These are phyloP conservation scores for Moricandia arvensis DNA, from an alignment of 345 rosid species.

Conservation along the genomic window DNA sequence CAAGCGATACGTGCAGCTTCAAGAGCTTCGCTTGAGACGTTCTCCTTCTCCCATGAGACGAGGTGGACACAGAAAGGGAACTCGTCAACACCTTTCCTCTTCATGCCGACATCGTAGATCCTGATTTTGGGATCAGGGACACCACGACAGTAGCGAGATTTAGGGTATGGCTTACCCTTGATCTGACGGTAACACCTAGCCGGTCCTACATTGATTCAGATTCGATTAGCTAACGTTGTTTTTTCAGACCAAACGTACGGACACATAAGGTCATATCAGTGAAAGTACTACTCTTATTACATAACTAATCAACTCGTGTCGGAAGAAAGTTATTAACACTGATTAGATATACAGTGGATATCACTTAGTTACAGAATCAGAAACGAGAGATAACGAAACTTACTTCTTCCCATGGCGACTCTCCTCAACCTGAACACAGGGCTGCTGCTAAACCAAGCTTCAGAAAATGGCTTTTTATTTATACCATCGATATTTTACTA, in stretches of 20 bases:
- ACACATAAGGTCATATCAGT: background rate
- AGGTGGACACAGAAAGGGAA: background rate
- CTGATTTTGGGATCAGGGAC: background rate
- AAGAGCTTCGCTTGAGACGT: background rate
- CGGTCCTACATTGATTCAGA: background rate
- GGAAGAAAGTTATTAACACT: background rate
- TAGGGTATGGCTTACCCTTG: background rate
- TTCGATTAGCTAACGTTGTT: background rate
- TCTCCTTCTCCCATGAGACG: background rate
- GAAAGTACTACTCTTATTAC: background rate
- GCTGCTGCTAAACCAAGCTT: constrained; percentile 9
- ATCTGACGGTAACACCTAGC: background rate
- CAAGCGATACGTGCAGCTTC: background rate
- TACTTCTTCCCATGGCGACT: background rate
- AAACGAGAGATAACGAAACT: background rate
- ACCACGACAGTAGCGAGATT: background rate
- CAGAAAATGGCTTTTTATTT: background rate
- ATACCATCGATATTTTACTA: background rate
- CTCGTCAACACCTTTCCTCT: background rate
- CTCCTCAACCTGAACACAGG: background rate
- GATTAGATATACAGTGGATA: background rate
- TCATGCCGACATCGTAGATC: background rate
- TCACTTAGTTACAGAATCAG: background rate
- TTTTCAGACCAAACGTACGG: background rate
- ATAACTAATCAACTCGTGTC: background rate